Conservation (phyloP, 768 basidiomycete species). For the Wakefieldia striispora region DNA sequence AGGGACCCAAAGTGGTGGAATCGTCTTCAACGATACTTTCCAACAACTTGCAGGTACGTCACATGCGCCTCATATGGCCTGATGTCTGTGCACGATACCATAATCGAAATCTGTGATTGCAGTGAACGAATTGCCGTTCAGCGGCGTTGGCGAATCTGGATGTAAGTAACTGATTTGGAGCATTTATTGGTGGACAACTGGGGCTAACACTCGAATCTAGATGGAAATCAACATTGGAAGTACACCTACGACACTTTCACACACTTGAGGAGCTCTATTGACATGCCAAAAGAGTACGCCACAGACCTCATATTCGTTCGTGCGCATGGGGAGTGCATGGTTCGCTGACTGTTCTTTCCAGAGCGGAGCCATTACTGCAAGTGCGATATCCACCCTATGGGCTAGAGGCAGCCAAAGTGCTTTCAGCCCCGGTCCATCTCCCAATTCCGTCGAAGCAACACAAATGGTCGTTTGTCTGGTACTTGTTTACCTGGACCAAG, state of each 20-base stretch:
- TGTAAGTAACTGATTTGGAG: conserved; percentile 39
- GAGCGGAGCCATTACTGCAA: conserved; percentile 5
- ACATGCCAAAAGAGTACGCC: conserved; percentile 57
- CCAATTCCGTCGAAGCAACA: conserved; percentile 11
- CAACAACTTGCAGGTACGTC: conserved; percentile 48
- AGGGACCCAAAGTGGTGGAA: conserved; percentile 54
- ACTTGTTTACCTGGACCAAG: no score
- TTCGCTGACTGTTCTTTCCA: background rate
- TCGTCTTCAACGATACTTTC: conserved; percentile 61
- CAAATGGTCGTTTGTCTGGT: no score
- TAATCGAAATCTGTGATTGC: background rate
- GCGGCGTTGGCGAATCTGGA: conserved; percentile 62
- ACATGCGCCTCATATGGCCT: conserved; percentile 30
- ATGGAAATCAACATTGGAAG: conserved; percentile 52
- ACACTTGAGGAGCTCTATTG: conserved; percentile 46
- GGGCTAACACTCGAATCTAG: conserved; percentile 29
- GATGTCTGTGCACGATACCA: background rate
- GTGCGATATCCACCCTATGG: conserved; percentile 25
- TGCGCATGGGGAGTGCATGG: background rate
- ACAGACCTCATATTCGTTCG: background rate
- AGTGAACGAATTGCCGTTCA: conserved; percentile 47
- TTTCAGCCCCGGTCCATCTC: conserved; percentile 5
- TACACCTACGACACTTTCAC: conserved; percentile 56
- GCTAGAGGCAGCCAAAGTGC: conserved; percentile 12
- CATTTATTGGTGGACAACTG: background rate